Conservation (phyloP, 768 basidiomycete genomes). For the Pilatotrama ljubarskyi region DNA sequence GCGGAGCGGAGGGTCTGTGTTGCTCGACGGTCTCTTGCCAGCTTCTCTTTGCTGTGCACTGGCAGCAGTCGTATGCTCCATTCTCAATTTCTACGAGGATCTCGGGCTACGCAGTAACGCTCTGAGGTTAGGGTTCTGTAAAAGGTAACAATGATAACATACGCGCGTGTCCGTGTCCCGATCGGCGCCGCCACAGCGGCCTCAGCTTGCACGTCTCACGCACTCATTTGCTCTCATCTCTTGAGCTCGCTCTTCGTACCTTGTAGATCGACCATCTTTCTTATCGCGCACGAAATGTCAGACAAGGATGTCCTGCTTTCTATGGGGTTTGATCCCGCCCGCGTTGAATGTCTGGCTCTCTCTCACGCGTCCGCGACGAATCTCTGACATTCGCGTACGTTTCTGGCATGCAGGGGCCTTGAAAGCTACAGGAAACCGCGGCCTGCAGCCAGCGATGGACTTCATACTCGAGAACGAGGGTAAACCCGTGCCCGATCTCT, state of each 20-base stretch:
- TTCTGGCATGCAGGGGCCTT: constrained; percentile 68
- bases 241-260: not conserved
- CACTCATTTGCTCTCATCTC: not conserved
- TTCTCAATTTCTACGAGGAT: not conserved
- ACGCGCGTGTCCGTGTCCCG: not conserved
- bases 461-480: constrained; percentile 81
- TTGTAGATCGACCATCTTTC: no score
- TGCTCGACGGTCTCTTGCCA: no score
- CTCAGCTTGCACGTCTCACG: not conserved
- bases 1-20: no score
- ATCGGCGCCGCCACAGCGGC: not conserved
- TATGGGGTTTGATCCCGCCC: constrained; percentile 85
- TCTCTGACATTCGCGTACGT: not conserved
- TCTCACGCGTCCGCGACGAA: constrained; percentile 2
- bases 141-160: not conserved
- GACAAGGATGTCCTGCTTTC: constrained; percentile 75
- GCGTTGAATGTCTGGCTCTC: constrained; percentile 78
- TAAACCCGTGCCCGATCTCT: constrained; percentile 68
- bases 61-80: no score
- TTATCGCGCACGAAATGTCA: constrained; percentile 32
- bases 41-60: no score
- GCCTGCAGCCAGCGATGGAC: constrained; percentile 91
- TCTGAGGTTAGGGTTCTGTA: constrained; percentile 11
- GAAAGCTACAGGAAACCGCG: constrained; percentile 78
- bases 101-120: not conserved